Conservation (phyloP, 192 early-diverging fungal genomes). For the Podila clonocystis region DNA sequence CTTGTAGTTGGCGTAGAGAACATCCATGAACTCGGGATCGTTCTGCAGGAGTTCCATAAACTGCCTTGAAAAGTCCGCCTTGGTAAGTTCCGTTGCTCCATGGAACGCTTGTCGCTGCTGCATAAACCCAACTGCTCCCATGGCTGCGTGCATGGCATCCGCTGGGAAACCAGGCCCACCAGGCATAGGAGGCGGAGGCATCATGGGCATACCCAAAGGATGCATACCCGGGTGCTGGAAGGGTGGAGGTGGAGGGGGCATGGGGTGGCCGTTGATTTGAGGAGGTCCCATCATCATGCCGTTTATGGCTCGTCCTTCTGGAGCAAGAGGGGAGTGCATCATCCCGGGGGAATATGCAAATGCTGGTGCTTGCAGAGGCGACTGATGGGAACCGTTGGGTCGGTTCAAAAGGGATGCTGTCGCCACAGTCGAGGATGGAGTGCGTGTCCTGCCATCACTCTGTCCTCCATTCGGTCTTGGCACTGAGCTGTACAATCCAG, state of each 20-base stretch:
- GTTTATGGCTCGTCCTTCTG: constrained; percentile 3
- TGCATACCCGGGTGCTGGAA: constrained; percentile 17
- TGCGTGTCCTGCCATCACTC: not conserved
- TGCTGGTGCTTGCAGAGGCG: constrained; percentile 28
- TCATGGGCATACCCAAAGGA: constrained; percentile 29
- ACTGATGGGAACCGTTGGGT: constrained; percentile 25
- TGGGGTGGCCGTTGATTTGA: constrained; percentile 8
- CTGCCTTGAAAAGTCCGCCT: constrained; percentile 61
- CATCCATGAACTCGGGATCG: constrained; percentile 58
- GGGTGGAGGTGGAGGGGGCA: constrained; percentile 16
- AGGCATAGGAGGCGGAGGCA: constrained; percentile 21
- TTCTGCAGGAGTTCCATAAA: constrained; percentile 55
- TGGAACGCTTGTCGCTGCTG: constrained; percentile 36
- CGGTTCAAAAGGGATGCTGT: constrained; percentile 18
- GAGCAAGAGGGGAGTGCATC: constrained; percentile 38
- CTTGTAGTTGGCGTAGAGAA: constrained; percentile 54
- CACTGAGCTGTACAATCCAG: constrained; percentile 28
- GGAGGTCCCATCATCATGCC: constrained; percentile 28
- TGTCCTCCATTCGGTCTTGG: constrained; percentile 14
- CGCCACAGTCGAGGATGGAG: constrained; percentile 13
- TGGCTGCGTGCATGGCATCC: constrained; percentile 50
- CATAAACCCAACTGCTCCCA: constrained; percentile 51
- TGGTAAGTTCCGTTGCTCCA: constrained; percentile 46
- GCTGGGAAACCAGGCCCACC: constrained; percentile 27
- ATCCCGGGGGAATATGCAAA: constrained; percentile 46